phyloP scores from a whole-genome alignment of 805 yeast species.

The Lachancea meyersii region DNA sequence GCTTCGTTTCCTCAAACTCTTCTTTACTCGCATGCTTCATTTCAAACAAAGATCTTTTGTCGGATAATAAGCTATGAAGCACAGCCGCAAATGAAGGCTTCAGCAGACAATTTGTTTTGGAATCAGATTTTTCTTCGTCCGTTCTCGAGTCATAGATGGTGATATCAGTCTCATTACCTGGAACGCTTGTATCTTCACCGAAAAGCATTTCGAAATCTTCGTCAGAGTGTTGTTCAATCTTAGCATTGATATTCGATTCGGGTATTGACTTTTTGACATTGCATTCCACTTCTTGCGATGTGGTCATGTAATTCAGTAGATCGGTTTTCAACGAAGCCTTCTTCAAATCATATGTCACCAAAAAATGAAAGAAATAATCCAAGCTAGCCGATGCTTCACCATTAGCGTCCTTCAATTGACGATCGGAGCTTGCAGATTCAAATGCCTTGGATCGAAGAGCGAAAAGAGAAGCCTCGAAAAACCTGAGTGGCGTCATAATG shows the following conservation, averaged over 20 bases:
- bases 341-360: slow-evolving; percentile 27
- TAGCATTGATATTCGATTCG: slow-evolving; percentile 8
- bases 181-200: slow-evolving; percentile 31
- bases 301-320: slow-evolving; percentile 21
- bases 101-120: slow-evolving; percentile 10
- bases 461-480: slow-evolving; percentile 24
- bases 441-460: slow-evolving; percentile 24
- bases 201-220: slow-evolving; percentile 34
- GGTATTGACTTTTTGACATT: slow-evolving; percentile 7
- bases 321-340: slow-evolving; percentile 20
- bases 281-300: slow-evolving; percentile 9
- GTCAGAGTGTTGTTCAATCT: slow-evolving; percentile 18
- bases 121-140: slow-evolving; percentile 10
- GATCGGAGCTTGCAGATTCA: slow-evolving; percentile 22
- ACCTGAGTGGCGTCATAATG: slow-evolving; percentile 25
- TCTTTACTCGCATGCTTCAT: slow-evolving; percentile 14
- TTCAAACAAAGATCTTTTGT: slow-evolving; percentile 15
- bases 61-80: slow-evolving; percentile 18
- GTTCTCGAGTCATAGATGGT: slow-evolving; percentile 1
- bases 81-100: slow-evolving; percentile 25
- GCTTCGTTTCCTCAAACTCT: slow-evolving; percentile 14
- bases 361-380: slow-evolving; percentile 29
- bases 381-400: slow-evolving; percentile 23
- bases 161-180: slow-evolving; percentile 18
- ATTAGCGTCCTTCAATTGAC: slow-evolving; percentile 20